Evolutionary conservation across 2,329 filamentous ascomycete species (phyloP), one percentile per base, ranked within the genome.

Genomic region (Gliomastix tumulicola): DNA sequence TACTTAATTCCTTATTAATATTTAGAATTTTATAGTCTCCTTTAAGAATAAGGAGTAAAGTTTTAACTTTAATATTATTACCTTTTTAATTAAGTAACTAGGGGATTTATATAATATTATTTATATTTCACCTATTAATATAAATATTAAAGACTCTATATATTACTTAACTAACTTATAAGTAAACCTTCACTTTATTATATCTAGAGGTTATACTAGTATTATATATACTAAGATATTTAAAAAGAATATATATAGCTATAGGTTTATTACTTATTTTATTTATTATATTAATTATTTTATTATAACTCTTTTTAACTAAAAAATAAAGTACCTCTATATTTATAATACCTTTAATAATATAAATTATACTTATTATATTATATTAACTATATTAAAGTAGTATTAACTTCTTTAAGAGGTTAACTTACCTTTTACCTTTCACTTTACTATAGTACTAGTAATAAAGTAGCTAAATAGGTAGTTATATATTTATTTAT

Each of bases 171-270:
- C n/a, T n/a, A n/a, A n/a, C n/a, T n/a, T n/a, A n/a, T n/a, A n/a
- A n/a, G n/a, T n/a, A n/a, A n/a, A n/a, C n/a, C n/a, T n/a, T n/a
- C n/a, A n/a, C n/a, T n/a, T n/a, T n/a, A n/a, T n/a, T n/a, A n/a
- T n/a, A n/a, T 22, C 20, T 40, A 37, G 37, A 40, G 32, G 16
- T 39, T 32, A 18, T 36, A 39, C 34, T 30, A n/a, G n/a, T n/a
- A n/a, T n/a, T n/a, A n/a, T n/a, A n/a, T n/a, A n/a, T n/a, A n/a
- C n/a, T n/a, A n/a, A n/a, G n/a, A n/a, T n/a, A n/a, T n/a, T n/a
- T n/a, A n/a, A n/a, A n/a, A n/a, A n/a, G 9, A 9, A 25, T 9
- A 9, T 25, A 25, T 9, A 25, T 25, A 9, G n/a, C 9, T 25
- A 25, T 25, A 25, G n/a, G n/a, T 25, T 25, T 9, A 25, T 9